Evolutionary conservation across 129 eudicot species (phyloP), one percentile per base, ranked within the genome.

Genomic region (Calendula officinalis): DNA sequence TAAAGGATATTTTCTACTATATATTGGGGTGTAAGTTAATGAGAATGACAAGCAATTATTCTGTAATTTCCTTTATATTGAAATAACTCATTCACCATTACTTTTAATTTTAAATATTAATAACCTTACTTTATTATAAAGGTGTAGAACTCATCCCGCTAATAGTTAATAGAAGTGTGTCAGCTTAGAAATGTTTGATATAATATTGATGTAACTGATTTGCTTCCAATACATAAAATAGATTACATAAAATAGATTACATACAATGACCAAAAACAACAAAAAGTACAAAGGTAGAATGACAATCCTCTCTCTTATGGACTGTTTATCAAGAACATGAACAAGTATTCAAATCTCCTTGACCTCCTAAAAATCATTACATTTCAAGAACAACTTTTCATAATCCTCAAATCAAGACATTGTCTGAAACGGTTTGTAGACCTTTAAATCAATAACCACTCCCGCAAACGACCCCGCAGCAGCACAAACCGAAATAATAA

Each of bases 391-490:
- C 14, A 35, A 22, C 36, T 32, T 50, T 22, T 22, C 30, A 22
- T 62, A 68, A 49, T 55, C 39, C 61, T 8, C 6, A 17, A 22
- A 56, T 86, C 78, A 86, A 42, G 77, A 76, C 64, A 64, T 77
- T 8, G 86, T 68, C 77, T 78, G 72, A 75, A 92, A 92, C 8
- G 97, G 97, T 64, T 60, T 66, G 47, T 94, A 94, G 64, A 64
- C 61, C 78, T 84, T 78, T 45, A 94, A 92, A 83, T 94, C 99
- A 73, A 47, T 4, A 40, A 78, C 81, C 42, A 94, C 95, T 34
- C 99, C 97, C 5, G 97, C 99, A 27, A 94, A 76, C 7, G 95
- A 85, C 1, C 99, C 97, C 0, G 83, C 92, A 0, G 87, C 95
- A 0, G 99, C 99, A 17, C 95, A 95, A 2, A 94, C 51, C 0